phyloP scores from a whole-genome alignment of 139 green algal species.

The Ulvella scutata region DNA sequence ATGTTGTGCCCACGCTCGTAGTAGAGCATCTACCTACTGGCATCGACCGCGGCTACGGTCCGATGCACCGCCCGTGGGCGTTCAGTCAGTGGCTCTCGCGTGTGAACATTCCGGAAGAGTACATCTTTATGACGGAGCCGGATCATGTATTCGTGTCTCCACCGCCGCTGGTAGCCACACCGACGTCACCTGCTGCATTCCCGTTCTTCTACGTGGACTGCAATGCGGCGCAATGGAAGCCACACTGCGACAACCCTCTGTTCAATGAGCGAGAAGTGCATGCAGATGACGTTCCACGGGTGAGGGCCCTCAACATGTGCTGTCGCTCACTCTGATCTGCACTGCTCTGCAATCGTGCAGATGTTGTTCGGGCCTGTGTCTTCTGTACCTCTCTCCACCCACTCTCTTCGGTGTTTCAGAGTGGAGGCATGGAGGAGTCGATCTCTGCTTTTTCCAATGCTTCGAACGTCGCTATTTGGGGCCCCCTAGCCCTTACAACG shows the following conservation, averaged over 20 bases:
- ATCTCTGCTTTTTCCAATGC: too few relatives aligned
- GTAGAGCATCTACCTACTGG: constrained; percentile 32
- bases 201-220: constrained; percentile 65
- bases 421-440: too few relatives aligned
- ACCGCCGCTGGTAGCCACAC: constrained; percentile 32
- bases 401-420: too few relatives aligned
- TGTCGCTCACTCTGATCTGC: too few relatives aligned
- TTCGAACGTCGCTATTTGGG: too few relatives aligned
- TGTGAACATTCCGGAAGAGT: constrained; percentile 29
- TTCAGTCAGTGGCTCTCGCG: constrained; percentile 41
- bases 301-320: too few relatives aligned
- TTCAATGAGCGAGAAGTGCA: neutral
- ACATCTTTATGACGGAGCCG: constrained; percentile 60
- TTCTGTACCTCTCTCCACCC: too few relatives aligned
- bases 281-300: too few relatives aligned
- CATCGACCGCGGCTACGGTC: constrained; percentile 39
- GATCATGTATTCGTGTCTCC: constrained; percentile 60
- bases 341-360: too few relatives aligned
- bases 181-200: constrained; percentile 31
- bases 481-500: too few relatives aligned
- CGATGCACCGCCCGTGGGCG: constrained; percentile 48
- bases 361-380: too few relatives aligned
- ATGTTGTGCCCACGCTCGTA: constrained; percentile 60
- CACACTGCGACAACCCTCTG: neutral
- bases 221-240: neutral